Base-by-base conservation (phyloP, 2,329 filamentous ascomycete species). In the Aspergillus melleus region DNA sequence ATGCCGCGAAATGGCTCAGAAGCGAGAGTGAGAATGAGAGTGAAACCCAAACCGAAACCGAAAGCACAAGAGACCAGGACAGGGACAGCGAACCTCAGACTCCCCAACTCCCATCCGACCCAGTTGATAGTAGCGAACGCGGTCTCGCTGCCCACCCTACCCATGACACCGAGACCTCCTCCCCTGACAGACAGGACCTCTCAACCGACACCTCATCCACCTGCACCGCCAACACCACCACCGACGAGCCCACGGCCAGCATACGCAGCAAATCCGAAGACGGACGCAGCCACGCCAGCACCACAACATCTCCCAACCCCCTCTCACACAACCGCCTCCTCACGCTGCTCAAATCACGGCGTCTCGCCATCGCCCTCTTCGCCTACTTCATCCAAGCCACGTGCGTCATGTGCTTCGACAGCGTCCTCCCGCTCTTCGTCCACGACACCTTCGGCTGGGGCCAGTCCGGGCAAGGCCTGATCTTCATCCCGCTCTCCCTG, bases 291-390 rank as follows among this genome's bases (percentile, higher is more conserved):
- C 44, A 6, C 19, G 14, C 14, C 32, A 36, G 44, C 19, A 47
- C 44, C 19, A 3, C 19, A 4, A 16, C 36, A 12, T 16, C 36
- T 1, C 6, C 36, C 36, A 42, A n/a, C 36, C 14, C 36, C 1
- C 12, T 12, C 36, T 42, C 36, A 5, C 4, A 5, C 16, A 22
- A 9, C 6, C 44, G 44, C 6, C 20, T 64, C 8, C 26, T 26
- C 12, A 72, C 77, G 11, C 78, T 88, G 3, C 68, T 88, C 32
- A 81, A 78, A 54, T 86, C 83, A 0, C 76, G 81, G 8, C 82
- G 88, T 20, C 77, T 89, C 6, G 71, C 87, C 4, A 80, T 82
- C 22, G 81, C 84, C 0, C 76, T 89, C 6, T 85, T 83, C 67
- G 84, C 81, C 20, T 80, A 82, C 49, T 72, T 84, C 26, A 76